A percentile compares a stretch with the other conserved stretches of the same genome.
These are phyloP conservation scores for Endocalyx cinctus DNA, from an alignment of 2,329 filamentous ascomycete genomes.

Conservation along the genomic window DNA sequence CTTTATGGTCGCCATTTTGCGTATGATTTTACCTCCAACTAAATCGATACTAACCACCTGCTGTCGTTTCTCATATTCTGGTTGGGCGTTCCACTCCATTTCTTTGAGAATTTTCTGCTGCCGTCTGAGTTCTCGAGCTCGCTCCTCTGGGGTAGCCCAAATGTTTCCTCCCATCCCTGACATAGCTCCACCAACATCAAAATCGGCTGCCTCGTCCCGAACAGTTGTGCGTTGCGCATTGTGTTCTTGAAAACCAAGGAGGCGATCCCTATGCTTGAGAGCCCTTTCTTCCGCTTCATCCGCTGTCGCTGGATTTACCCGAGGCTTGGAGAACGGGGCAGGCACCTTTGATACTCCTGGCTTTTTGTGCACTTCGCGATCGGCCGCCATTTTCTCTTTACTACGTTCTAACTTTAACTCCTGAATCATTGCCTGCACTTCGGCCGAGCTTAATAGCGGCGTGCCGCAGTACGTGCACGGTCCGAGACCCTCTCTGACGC, in stretches of 20 bases:
- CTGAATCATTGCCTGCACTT: constrained; percentile 81
- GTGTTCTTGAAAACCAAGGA: constrained; percentile 78
- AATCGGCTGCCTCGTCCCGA: constrained; percentile 73
- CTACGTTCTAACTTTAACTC: constrained; percentile 82
- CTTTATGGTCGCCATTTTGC: constrained; percentile 62
- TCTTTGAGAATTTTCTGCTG: constrained; percentile 81
- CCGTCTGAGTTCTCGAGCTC: constrained; percentile 75
- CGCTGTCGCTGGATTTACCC: constrained; percentile 28
- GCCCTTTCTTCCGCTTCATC: constrained; percentile 63
- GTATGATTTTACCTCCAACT: constrained; percentile 70
- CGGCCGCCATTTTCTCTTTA: constrained; percentile 76
- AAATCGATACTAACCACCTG: constrained; percentile 84
- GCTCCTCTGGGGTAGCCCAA: constrained; percentile 80
- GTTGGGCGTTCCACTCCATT: constrained; percentile 78
- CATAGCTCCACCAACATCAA: constrained; percentile 46
- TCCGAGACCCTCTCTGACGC: constrained; percentile 86
- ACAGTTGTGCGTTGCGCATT: constrained; percentile 81
- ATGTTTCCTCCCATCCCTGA: constrained; percentile 54
- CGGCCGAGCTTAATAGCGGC: constrained; percentile 64
- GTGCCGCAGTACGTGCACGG: constrained; percentile 88
- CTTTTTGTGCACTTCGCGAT: constrained; percentile 65
- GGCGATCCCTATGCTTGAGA: constrained; percentile 72
- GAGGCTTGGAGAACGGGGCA: constrained; percentile 52
- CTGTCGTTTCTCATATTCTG: constrained; percentile 83
- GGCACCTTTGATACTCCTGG: constrained; percentile 61